phyloP scores from a whole-genome alignment of 352 stramenopile genomes.

The Phytophthora quininea region DNA sequence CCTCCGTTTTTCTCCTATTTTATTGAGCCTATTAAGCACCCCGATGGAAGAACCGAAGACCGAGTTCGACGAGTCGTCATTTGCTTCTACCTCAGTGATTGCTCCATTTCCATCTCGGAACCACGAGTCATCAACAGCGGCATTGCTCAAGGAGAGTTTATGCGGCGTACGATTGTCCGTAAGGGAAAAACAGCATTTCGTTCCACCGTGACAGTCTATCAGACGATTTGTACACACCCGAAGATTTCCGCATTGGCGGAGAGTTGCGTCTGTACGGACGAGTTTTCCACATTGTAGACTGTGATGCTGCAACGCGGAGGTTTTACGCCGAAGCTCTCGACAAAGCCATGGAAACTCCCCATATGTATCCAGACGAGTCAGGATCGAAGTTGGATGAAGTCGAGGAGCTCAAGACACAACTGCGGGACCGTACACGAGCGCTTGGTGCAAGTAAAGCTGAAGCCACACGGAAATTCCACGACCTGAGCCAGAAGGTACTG shows the following conservation, averaged over 20 bases:
- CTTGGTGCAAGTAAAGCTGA: slow-evolving; percentile 46
- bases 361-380: slow-evolving; percentile 83
- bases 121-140: slow-evolving; percentile 88
- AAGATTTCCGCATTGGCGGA: slow-evolving; percentile 83
- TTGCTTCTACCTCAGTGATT: slow-evolving; percentile 86
- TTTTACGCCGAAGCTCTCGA: slow-evolving; percentile 74
- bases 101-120: slow-evolving; percentile 88
- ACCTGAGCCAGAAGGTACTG: slow-evolving; percentile 86
- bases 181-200: slow-evolving; percentile 33
- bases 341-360: slow-evolving; percentile 37
- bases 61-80: slow-evolving; percentile 69
- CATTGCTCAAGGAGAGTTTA: slow-evolving; percentile 89
- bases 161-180: slow-evolving; percentile 64
- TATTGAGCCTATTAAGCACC: slow-evolving; percentile 34
- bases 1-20: slow-evolving; percentile 92
- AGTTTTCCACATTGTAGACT: slow-evolving; percentile 88
- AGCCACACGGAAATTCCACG: slow-evolving; percentile 73
- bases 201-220: slow-evolving; percentile 27
- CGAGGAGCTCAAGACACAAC: slow-evolving; percentile 53
- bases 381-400: slow-evolving; percentile 57
- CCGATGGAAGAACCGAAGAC: slow-evolving; percentile 18
- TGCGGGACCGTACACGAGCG: slow-evolving; percentile 33
- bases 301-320: slow-evolving; percentile 82
- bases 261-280: slow-evolving; percentile 83
- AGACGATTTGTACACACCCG: slow-evolving; percentile 48